Evolutionary conservation across 2,329 filamentous ascomycete genomes (phyloP), one percentile per base, ranked within the genome.

Genomic region (Rhynchosporium secalis): DNA sequence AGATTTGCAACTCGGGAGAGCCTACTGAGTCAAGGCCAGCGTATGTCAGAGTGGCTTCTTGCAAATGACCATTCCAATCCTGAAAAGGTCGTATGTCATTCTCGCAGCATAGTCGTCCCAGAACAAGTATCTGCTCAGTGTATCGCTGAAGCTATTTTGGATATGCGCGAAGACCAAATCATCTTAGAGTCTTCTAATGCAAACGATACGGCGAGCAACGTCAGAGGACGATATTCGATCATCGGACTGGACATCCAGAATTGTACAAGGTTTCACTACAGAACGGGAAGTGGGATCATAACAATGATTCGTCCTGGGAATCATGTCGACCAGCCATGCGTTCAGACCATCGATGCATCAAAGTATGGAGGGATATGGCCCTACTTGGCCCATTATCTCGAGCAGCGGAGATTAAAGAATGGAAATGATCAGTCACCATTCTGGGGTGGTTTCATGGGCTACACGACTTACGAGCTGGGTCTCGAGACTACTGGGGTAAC

Each of bases 401-500:
- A 76, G n/a, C 71, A 71, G 68, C 77, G 75, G 56, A 76, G 71
- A 58, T 72, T 79, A 9, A 64, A 67, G 20, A 69, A 68, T 20
- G 76, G 76, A 0, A 71, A 74, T 64, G 45, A 56, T 3, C 65
- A 75, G 1, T 71, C 78, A n/a, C 83, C 87, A 0, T 91, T 91
- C 69, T 89, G 86, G 85, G 88, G 87, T 62, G 88, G 88, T 0
- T 80, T 90, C 47, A 79, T 90, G 68, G 88, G 88, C 0, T 89
- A 84, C 67, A 81, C 86, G 20, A 87, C 86, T 0, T 90, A 91
- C 63, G 88, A 91, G 74, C 79, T 86, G 65, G 86, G 87, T 0
- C 75, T 89, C 2, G 79, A 82, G 68, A 81, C 76, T 4, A 83
- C 82, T 57, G 71, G 75, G 59, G 76, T 84, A 15, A 28, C 45